Conservation (phyloP, 164 flowering plant species). For the Buxus sempervirens region DNA sequence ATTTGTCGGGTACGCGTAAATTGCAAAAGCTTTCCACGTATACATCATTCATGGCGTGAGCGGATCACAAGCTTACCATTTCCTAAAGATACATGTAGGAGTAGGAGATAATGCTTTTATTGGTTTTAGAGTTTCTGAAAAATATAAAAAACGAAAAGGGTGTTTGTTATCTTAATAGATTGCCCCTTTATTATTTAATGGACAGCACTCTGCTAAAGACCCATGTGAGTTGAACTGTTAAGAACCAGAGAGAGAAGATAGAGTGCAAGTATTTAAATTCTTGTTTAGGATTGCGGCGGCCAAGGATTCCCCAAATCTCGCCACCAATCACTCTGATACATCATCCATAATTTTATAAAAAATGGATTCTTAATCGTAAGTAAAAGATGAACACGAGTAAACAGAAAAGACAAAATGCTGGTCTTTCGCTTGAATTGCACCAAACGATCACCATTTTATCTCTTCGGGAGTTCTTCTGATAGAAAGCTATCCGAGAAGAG, state of each 20-base stretch:
- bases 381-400: neutral
- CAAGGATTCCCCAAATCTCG: slow-evolving; percentile 31
- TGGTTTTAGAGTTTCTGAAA: too few relatives aligned
- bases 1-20: neutral
- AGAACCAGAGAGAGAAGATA: neutral
- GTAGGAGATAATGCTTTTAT: too few relatives aligned
- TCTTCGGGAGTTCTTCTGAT: neutral
- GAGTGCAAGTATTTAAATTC: neutral
- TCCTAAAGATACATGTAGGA: too few relatives aligned
- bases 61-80: slow-evolving; percentile 17
- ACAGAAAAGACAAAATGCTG: slow-evolving; percentile 1
- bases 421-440: slow-evolving; percentile 4
- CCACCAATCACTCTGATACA: slow-evolving; percentile 33
- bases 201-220: neutral
- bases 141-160: too few relatives aligned
- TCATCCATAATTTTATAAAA: neutral
- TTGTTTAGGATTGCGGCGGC: slow-evolving; percentile 30
- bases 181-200: too few relatives aligned
- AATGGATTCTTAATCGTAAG: neutral
- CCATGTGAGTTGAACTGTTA: neutral
- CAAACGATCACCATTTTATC: neutral
- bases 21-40: neutral
- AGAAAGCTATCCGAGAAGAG: neutral
- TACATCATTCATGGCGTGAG: neutral
- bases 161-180: too few relatives aligned